A percentile compares a stretch with the other conserved stretches of the same genome.
These are phyloP conservation scores for Pichia sp. DNA, from an alignment of 1,139 yeast genomes.

Conservation along the genomic window DNA sequence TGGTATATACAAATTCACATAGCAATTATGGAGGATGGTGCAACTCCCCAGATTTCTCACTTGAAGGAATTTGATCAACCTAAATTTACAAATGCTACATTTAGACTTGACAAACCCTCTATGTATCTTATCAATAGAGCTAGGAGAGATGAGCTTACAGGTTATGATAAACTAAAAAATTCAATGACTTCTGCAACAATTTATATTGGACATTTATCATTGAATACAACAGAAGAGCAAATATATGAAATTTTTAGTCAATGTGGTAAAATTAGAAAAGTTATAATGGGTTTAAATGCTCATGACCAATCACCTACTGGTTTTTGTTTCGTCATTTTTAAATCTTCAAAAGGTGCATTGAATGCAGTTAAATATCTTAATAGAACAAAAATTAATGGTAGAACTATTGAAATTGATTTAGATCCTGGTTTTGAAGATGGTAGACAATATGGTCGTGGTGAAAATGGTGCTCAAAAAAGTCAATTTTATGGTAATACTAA, in stretches of 20 bases:
- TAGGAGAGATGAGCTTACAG: conserved; percentile 36
- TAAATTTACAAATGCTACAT: conserved; percentile 46
- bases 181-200: conserved; percentile 66
- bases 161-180: conserved; percentile 51
- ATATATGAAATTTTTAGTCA: conserved; percentile 76
- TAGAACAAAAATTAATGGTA: conserved; percentile 76
- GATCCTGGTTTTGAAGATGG: conserved; percentile 96
- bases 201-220: conserved; percentile 81
- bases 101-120: conserved; percentile 73
- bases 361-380: conserved; percentile 76
- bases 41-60: conserved; percentile 10
- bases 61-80: conserved; percentile 49
- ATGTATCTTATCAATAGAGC: conserved; percentile 72
- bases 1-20: not conserved
- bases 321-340: conserved; percentile 82
- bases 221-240: conserved; percentile 90
- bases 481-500: conserved; percentile 21
- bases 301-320: conserved; percentile 91
- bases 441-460: conserved; percentile 89
- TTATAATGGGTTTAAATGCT: conserved; percentile 90
- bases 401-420: conserved; percentile 71
- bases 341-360: conserved; percentile 60
- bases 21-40: not conserved
- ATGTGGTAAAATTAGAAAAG: conserved; percentile 69
- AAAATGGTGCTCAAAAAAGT: conserved; percentile 70